phyloP scores from a whole-genome alignment of 139 green algal species.

The Chlamydomonas urium region DNA sequence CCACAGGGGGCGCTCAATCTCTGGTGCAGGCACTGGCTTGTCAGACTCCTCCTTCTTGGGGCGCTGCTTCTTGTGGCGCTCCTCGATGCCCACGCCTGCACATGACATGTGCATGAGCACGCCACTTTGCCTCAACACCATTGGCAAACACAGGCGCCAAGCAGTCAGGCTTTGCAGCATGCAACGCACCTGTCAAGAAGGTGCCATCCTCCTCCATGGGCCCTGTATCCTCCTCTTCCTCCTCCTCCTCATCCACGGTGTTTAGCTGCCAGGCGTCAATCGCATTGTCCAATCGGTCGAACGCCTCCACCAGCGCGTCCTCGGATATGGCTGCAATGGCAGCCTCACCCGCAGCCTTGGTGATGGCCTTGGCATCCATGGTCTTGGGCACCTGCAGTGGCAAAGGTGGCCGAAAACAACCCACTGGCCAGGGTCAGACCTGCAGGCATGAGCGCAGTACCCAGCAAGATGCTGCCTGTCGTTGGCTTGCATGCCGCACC shows the following conservation, averaged over 20 bases:
- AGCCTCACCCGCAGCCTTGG: slow-evolving; percentile 18
- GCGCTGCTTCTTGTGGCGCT: slow-evolving; percentile 11
- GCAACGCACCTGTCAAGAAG: slow-evolving; percentile 42
- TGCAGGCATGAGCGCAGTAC: too few species aligned
- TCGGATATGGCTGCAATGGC: slow-evolving; percentile 12
- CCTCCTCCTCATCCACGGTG: slow-evolving; percentile 51
- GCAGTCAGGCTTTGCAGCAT: not conserved
- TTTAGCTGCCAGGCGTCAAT: slow-evolving; percentile 49
- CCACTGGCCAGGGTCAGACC: too few species aligned
- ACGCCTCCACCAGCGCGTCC: slow-evolving; percentile 27
- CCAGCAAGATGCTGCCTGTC: too few species aligned
- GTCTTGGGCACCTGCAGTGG: not conserved
- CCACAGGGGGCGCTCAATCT: slow-evolving; percentile 21
- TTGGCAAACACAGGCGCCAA: not conserved
- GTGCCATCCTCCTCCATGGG: slow-evolving; percentile 17
- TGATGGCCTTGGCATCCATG: not conserved
- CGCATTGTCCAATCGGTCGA: slow-evolving; percentile 26
- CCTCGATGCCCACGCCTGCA: slow-evolving; percentile 28
- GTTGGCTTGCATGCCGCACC: too few species aligned
- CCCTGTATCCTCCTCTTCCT: slow-evolving; percentile 57
- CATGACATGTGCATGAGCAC: too few species aligned
- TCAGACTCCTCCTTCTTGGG: not conserved
- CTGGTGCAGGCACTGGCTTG: too few species aligned
- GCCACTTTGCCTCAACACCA: too few species aligned
- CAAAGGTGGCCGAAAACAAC: too few species aligned